Evolutionary conservation across 257 asterid genomes (phyloP), one percentile per base, ranked within the genome.

Genomic region (Solanum habrochaites): DNA sequence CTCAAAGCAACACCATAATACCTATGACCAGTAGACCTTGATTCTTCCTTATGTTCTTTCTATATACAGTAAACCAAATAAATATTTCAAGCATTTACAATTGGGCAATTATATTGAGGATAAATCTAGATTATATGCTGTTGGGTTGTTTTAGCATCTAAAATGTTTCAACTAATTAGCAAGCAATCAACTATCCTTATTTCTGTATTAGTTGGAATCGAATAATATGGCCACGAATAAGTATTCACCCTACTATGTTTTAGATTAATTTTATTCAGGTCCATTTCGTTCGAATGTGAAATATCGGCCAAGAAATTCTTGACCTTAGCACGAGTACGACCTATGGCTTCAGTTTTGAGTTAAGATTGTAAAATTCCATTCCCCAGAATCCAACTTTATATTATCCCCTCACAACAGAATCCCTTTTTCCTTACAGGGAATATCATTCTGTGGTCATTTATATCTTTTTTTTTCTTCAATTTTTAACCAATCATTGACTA

Each of bases 371-470:
- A 93, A 66, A 92, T 92, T 90, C 96, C 93, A 91, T 92, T 91
- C 92, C 93, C 49, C 70, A 83, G 90, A 93, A 94, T 93, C 91
- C 78, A 58, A 62, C 89, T 86, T 90, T 90, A 43, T 10, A 37
- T 64, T 87, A 85, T 20, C 86, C 43, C 82, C 64, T 83, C 73
- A 69, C 75, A 49, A 52, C 73, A 32, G 9, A 56, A 67, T 74
- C n/a, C 77, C 80, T 88, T 85, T 56, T 85, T 89, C 87, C 85
- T 84, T 88, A 21, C 52, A 18, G 78, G 87, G 94, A 93, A 93
- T 93, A 89, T n/a, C 92, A 93, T 93, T 94, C 94, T 88, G 93
- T 89, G 93, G 92, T 88, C 93, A 93, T 93, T 90, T 90, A 92
- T 86, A 83, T 88, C 87, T 60, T 75, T 66, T 27, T 12, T 29